phyloP scores from a whole-genome alignment of 2,329 filamentous ascomycete genomes.

The Colletotrichum sp. region DNA sequence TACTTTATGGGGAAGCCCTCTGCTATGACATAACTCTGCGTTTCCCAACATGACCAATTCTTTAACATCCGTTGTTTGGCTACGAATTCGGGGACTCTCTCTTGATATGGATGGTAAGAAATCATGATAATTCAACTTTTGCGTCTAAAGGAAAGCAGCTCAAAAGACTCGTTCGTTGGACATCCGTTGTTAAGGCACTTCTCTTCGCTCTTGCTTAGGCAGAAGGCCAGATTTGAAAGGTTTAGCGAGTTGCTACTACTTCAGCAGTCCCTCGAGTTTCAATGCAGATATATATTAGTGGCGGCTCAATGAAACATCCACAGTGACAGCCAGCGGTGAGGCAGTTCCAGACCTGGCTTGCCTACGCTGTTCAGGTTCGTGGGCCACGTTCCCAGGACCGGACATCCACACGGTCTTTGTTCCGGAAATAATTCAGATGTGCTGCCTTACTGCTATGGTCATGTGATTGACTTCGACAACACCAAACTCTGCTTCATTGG shows the following conservation, averaged over 20 bases:
- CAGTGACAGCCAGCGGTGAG: not conserved
- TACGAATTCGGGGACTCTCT: not conserved
- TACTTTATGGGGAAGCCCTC: not conserved
- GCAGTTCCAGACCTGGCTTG: not conserved
- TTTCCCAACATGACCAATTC: not conserved
- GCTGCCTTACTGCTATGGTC: not conserved
- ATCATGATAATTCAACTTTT: not conserved
- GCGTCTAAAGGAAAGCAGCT: not conserved
- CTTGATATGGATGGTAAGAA: not conserved
- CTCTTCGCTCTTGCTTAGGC: not conserved
- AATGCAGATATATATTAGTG: not conserved
- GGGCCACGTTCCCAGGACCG: fast-evolving
- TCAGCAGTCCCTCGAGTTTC: not conserved
- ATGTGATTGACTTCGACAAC: not conserved
- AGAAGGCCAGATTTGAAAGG: not conserved
- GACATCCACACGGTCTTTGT: not conserved
- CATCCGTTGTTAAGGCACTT: fast-evolving
- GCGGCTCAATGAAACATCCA: not conserved
- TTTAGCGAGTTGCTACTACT: not conserved
- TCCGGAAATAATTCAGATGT: not conserved
- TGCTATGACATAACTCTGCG: fast-evolving
- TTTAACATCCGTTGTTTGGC: not conserved
- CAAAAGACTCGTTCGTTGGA: not conserved
- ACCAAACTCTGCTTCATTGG: not conserved
- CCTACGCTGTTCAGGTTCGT: not conserved